Evolutionary conservation across 306 rosid species (phyloP).

Genomic region (Prunus dulcis): DNA sequence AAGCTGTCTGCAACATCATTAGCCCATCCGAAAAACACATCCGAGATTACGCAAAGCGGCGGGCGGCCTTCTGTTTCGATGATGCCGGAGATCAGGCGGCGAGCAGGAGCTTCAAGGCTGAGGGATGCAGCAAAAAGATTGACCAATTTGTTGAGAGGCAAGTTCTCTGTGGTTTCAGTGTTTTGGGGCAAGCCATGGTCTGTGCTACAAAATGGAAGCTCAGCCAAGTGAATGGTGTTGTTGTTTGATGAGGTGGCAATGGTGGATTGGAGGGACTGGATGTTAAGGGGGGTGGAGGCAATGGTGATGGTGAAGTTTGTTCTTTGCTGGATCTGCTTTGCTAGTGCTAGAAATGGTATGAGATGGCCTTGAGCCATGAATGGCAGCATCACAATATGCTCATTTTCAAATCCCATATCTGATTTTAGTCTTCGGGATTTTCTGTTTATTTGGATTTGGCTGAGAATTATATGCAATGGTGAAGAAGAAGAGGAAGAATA

Average conservation of each 20-base stretch:
- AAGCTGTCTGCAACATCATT: conserved; percentile 42
- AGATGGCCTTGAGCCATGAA: conserved; percentile 70
- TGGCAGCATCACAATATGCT: conserved; percentile 55
- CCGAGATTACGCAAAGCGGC: conserved; percentile 42
- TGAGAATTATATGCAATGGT: neutral
- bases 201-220: conserved; percentile 34
- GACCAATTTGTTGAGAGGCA: conserved; percentile 19
- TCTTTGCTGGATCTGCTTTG: conserved; percentile 43
- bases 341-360: conserved; percentile 60
- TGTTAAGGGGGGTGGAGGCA: conserved; percentile 58
- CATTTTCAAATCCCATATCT: conserved; percentile 4
- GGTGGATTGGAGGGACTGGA: conserved; percentile 48
- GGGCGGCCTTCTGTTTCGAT: conserved; percentile 43
- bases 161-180: conserved; percentile 54
- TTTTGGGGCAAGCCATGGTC: conserved; percentile 54
- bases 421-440: neutral
- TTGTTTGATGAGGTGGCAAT: conserved; percentile 7
- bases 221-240: conserved; percentile 35
- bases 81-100: conserved; percentile 38
- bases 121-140: conserved; percentile 33
- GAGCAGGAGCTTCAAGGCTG: conserved; percentile 49
- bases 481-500: neutral
- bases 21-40: conserved; percentile 60
- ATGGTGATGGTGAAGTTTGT: conserved; percentile 48
- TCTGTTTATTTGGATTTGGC: neutral